Conservation (phyloP, 2,329 filamentous ascomycete genomes). For the Hypomyces perniciosus region DNA sequence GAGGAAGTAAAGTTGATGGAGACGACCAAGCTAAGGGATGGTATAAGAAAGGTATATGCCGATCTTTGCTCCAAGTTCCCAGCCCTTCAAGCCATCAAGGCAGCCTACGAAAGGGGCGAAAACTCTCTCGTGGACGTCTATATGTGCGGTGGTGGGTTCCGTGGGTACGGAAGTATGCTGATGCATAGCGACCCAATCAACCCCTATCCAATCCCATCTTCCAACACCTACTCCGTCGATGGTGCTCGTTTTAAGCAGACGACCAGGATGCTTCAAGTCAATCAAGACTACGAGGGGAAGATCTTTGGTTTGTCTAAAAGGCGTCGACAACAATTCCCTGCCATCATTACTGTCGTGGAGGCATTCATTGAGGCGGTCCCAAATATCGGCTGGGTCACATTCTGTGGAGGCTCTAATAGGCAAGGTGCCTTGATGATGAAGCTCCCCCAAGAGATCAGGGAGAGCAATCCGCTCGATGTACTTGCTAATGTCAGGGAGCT, state of each 20-base stretch:
- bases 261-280: conserved; percentile 44
- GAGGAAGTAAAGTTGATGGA: conserved; percentile 39
- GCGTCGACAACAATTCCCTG: conserved; percentile 73
- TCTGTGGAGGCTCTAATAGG: conserved; percentile 81
- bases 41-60: conserved; percentile 56
- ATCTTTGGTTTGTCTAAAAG: conserved; percentile 76
- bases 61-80: conserved; percentile 45
- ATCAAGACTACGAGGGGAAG: conserved; percentile 45
- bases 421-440: conserved; percentile 76
- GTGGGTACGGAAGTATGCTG: conserved; percentile 84
- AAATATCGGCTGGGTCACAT: conserved; percentile 65
- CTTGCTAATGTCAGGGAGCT: conserved; percentile 19
- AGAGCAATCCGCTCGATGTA: conserved; percentile 56
- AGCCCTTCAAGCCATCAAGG: conserved; percentile 36
- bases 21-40: conserved; percentile 47
- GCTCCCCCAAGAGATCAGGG: conserved; percentile 53
- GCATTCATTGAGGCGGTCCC: conserved; percentile 66
- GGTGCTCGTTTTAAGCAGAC: conserved; percentile 54
- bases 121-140: conserved; percentile 60
- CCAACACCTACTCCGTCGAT: conserved; percentile 69
- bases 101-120: conserved; percentile 29
- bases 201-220: conserved; percentile 77
- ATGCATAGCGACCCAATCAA: conserved; percentile 69
- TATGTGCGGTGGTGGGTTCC: conserved; percentile 83
- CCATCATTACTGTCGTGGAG: conserved; percentile 74